A percentile compares a stretch with the other conserved stretches of the same genome.
Evolutionary conservation across 1,284 basidiomycete species (phyloP).

Genomic region (Amylostereum areolatum): DNA sequence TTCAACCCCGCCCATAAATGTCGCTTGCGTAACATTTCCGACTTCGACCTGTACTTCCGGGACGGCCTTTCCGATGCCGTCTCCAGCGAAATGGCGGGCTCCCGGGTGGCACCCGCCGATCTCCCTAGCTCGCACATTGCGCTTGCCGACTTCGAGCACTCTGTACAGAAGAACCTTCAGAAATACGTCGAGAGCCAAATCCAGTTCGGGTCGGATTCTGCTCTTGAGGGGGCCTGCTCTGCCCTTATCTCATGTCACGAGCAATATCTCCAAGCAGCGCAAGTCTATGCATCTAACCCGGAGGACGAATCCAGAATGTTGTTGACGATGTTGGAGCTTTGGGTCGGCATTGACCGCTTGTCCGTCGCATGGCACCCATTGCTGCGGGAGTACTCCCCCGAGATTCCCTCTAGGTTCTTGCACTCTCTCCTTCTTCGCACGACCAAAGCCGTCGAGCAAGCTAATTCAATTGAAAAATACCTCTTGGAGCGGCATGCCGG

Average conservation of each 20-base stretch:
- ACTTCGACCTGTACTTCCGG: too few species aligned
- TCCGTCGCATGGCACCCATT: conserved; percentile 26
- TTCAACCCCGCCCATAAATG: too few species aligned
- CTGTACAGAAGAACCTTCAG: conserved; percentile 23
- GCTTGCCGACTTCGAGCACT: conserved; percentile 20
- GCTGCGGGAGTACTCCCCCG: conserved; percentile 37
- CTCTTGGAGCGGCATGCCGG: conserved; percentile 20
- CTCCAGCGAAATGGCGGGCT: too few species aligned
- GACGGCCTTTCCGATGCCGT: too few species aligned
- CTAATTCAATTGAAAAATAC: conserved; percentile 23
- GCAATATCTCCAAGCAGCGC: conserved; percentile 24
- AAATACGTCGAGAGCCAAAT: conserved; percentile 20
- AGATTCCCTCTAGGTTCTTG: conserved; percentile 30
- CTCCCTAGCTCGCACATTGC: neutral
- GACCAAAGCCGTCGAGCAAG: conserved; percentile 18
- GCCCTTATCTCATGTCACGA: conserved; percentile 19
- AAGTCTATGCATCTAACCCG: conserved; percentile 20
- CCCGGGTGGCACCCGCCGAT: too few species aligned
- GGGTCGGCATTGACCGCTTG: conserved; percentile 38
- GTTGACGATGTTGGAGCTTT: conserved; percentile 35
- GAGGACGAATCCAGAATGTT: conserved; percentile 38
- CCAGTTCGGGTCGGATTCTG: neutral
- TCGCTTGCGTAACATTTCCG: too few species aligned
- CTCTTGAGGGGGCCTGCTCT: neutral
- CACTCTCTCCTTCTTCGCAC: conserved; percentile 33